Base-by-base conservation (phyloP, 164 flowering plant species). In the Houttuynia cordata region DNA sequence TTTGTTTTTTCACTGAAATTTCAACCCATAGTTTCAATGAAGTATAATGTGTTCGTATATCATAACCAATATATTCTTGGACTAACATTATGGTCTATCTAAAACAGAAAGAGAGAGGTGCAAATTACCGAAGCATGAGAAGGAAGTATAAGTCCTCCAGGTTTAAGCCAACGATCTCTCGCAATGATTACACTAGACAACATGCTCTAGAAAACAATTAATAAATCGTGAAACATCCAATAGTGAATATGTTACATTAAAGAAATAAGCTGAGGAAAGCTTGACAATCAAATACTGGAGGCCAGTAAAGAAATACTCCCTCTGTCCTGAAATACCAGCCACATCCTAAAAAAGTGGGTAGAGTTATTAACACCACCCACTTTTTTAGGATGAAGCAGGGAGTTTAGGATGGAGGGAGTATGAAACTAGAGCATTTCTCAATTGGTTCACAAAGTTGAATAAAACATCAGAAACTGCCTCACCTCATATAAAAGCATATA, bases 141-240 rank as follows among this genome's bases (percentile, higher is more conserved):
- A 58, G 99, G 99, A 75, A 94, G 95, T 59, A 91, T 94, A 64
- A 94, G 85, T 64, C 96, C 99, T 67, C 95, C 97, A 76, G 83
- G 96, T 70, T 85, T 94, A 58, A 94, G 79, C 97, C 99, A 94
- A 21, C 96, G 89, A 69, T 94, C 97, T 74, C 99, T 78, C 53
- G 99, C 99, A 61, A 80, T 80, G 73, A 91, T 84, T 37, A 94
- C 93, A 77, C 99, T 94, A 62, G 89, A 96, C 66, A 94, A 84
- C 97, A 91, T 94, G 74, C 99, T 94, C 99, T 87, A 73, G 64
- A 53, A 49, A 47, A 45, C 17, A 45, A 45, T 45, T 45, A 45
- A 12, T 12, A 4, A 45, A 7, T 45, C 24, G 37, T 30, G 6
- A 30, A 30, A 30, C 37, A 30, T 6, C 37, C 37, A 30, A 30